Base-by-base conservation (phyloP, 2,329 filamentous ascomycete genomes). In the Cladosporium sp. region DNA sequence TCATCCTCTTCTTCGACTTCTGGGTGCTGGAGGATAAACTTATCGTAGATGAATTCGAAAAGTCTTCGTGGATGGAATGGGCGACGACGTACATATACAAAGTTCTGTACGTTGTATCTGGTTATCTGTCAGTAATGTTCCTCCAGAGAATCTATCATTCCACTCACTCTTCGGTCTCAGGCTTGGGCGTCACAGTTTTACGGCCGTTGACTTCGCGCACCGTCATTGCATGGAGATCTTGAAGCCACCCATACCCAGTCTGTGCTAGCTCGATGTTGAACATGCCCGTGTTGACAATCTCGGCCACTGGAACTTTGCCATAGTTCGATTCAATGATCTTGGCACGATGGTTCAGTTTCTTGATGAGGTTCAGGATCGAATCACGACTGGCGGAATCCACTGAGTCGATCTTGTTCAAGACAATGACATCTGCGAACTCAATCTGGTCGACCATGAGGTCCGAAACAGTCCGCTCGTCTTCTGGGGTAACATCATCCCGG, bases 371-470 rank as follows among this genome's bases (percentile, higher is more conserved):
- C 5, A 35, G 42, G 10, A 68, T 56, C 4, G 61, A 56, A 9
- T 44, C 22, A 12, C 56, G 74, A 0, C 75, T 78, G 19, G 66
- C 72, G 4, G 72, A 68, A 39, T 77, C 70, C 13, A 88, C 83
- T 59, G 84, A 81, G 60, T 89, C 86, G 5, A 82, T 64, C 58
- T 90, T 90, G 73, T 90, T 90, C 19, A 90, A 73, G 3, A 90
- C 78, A 13, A 90, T 79, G 6, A 90, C 86, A 62, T 90, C 86
- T 0, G 87, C 86, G 64, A 91, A 91, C 70, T 91, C 88, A 59
- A 90, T 88, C 65, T 90, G 87, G 63, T 90, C 87, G 0, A 89
- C 86, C 80, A 90, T 88, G 0, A 91, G 77, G 62, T 90, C 87
- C 0, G 86, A 89, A 2, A 91, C 87, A 0, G 86, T 90, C 0